Percentiles rank a stretch among this genome's conserved stretches.
phyloP scores from a whole-genome alignment of 1,284 basidiomycete genomes.

The Ganoderma resinaceum region DNA sequence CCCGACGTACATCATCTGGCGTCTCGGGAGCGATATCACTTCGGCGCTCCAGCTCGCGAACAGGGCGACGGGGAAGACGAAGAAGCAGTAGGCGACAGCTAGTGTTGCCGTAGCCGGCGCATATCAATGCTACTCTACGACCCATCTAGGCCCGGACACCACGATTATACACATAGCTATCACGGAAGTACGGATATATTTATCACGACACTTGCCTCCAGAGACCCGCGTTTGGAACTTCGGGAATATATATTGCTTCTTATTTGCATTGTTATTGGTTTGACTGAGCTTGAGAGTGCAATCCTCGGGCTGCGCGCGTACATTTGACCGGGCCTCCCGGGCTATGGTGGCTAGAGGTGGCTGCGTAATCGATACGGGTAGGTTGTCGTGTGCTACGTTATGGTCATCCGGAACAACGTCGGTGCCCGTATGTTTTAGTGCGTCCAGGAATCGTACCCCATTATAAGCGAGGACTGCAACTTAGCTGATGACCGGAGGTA shows the following conservation, averaged over 20 bases:
- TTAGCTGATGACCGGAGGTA: neutral
- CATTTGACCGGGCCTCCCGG: neutral
- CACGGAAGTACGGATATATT: neutral
- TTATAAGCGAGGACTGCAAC: conserved; percentile 24
- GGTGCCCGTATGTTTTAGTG: conserved; percentile 15
- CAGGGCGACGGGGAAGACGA: conserved; percentile 32
- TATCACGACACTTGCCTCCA: conserved; percentile 9
- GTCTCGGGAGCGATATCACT: conserved; percentile 64
- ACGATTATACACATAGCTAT: neutral
- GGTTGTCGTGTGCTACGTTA: neutral
- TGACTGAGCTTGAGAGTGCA: conserved; percentile 14
- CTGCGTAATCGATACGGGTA: neutral
- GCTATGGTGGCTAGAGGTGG: neutral
- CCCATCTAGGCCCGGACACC: neutral
- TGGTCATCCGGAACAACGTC: conserved; percentile 23
- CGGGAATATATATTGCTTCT: conserved; percentile 9
- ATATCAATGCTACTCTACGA: neutral
- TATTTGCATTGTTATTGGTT: conserved; percentile 15
- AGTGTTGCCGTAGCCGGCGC: conserved; percentile 16
- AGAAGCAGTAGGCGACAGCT: conserved; percentile 30
- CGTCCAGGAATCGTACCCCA: conserved; percentile 23
- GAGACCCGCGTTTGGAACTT: neutral
- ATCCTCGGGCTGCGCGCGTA: neutral
- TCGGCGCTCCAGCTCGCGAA: conserved; percentile 50
- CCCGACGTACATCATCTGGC: conserved; percentile 63